A percentile compares a stretch with the other conserved stretches of the same genome.
These are phyloP conservation scores for Venturia carpophila DNA, from an alignment of 2,329 filamentous ascomycete species.

Conservation along the genomic window DNA sequence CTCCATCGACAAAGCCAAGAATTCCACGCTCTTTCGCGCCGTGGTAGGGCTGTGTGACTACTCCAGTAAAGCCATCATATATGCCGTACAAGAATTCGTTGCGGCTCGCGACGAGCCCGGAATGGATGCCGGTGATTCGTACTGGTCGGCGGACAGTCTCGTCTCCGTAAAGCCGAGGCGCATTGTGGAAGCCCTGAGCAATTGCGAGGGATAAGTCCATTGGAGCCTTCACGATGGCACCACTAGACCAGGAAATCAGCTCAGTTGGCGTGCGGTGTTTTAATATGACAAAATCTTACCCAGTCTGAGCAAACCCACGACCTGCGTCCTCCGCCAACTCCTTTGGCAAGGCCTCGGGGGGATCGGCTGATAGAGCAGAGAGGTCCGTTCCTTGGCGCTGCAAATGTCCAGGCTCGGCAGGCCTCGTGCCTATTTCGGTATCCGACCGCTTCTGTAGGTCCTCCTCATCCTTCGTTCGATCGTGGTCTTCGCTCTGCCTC, in stretches of 20 bases:
- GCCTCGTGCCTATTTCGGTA: background rate
- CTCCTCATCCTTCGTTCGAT: background rate
- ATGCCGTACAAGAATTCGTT: slow-evolving; percentile 72
- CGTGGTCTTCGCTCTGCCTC: slow-evolving; percentile 23
- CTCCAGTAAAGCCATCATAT: slow-evolving; percentile 69
- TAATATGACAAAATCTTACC: background rate
- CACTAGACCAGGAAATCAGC: slow-evolving; percentile 34
- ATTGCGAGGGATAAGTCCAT: slow-evolving; percentile 79
- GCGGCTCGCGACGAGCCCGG: slow-evolving; percentile 67
- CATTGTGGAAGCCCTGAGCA: slow-evolving; percentile 81
- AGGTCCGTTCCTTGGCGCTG: slow-evolving; percentile 25
- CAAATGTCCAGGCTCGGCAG: background rate
- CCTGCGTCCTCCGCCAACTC: slow-evolving; percentile 47
- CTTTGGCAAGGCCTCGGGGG: slow-evolving; percentile 28
- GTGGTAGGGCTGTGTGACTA: slow-evolving; percentile 52
- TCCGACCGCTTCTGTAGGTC: background rate
- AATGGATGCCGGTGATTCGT: slow-evolving; percentile 68
- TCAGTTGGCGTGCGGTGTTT: background rate
- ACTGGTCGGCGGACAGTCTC: slow-evolving; percentile 67
- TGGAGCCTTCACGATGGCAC: slow-evolving; percentile 68
- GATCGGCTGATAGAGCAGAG: slow-evolving; percentile 28
- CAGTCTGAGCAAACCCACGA: slow-evolving; percentile 62
- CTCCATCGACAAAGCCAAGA: slow-evolving; percentile 44
- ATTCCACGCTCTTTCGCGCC: slow-evolving; percentile 50
- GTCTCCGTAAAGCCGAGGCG: slow-evolving; percentile 77